phyloP scores from a whole-genome alignment of 352 stramenopile genomes.

The Hyaloperonospora brassicae region DNA sequence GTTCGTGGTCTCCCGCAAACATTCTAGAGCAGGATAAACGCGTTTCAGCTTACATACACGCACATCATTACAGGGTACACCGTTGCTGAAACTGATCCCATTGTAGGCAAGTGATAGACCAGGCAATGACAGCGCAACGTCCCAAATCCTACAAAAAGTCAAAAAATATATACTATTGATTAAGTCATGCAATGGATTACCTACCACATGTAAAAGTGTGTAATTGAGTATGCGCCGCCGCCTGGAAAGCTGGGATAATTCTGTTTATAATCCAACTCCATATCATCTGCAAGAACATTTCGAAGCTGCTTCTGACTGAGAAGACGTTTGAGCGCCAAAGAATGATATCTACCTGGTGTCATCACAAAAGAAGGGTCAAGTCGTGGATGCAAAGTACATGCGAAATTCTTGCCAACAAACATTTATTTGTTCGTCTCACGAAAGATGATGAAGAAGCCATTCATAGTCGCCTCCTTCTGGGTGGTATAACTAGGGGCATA shows the following conservation, averaged over 20 bases:
- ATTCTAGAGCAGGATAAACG: not conserved
- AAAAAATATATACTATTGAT: not conserved
- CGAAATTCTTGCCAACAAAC: not conserved
- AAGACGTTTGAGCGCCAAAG: not conserved
- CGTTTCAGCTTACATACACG: not conserved
- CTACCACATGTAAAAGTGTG: too few species aligned
- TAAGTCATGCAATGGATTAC: too few species aligned
- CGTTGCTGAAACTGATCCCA: not conserved
- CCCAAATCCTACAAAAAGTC: not conserved
- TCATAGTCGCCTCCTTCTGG: too few species aligned
- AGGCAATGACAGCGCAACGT: not conserved
- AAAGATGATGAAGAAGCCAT: not conserved
- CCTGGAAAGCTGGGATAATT: too few species aligned
- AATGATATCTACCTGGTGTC: not conserved
- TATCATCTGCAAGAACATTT: not conserved
- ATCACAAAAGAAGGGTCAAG: not conserved
- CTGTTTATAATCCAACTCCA: not conserved
- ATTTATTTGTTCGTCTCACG: not conserved
- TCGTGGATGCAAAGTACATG: not conserved
- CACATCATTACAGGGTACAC: not conserved
- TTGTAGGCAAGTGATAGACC: not conserved
- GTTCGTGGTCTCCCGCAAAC: not conserved
- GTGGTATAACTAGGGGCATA: not conserved
- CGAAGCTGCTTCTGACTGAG: not conserved
- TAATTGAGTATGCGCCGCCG: too few species aligned